Base-by-base conservation (phyloP, 2,329 filamentous ascomycete genomes). In the Alternaria sp. region DNA sequence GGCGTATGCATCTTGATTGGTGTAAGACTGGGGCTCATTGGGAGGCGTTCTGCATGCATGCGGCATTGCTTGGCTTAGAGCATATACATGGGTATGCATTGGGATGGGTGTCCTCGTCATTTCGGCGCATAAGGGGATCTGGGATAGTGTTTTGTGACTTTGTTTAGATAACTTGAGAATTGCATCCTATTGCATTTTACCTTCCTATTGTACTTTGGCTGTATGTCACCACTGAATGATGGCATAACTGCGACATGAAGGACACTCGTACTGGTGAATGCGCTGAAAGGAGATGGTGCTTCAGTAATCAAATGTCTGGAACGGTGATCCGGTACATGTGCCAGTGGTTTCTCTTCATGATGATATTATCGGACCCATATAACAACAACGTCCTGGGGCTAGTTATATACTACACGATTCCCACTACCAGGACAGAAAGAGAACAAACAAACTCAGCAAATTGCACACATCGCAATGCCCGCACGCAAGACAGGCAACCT, bases 1-100 rank as follows among this genome's bases (percentile, higher is more conserved):
- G 56, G 50, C 45, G 55, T 55, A 44, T 55, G 47, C 54, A 61
- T 58, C 33, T 58, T 61, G 30, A 50, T 43, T 33, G 33, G 33
- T 54, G 50, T n/a, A 55, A 47, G 43, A 37, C 43, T 44, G 43
- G 56, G 56, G 56, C 53, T 61, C 63, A 66, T 64, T 61, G 60
- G 61, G 43, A 58, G 64, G 64, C 64, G 64, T 61, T 63, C 54
- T 37, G 49, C 49, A 53, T 37, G 30, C 49, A 53, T 23, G 49
- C 49, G 33, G 54, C 60, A 58, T 66, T 66, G 50, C 47, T 60
- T 56, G 21, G 51, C 30, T 51, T 58, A 60, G 46, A 63, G 53
- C 49, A 63, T 60, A 55, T 55, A 60, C 20, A 53, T 53, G 30
- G 20, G 28, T 53, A 37, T 43, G 28, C 45, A 50, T 58, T 58